Conservation (phyloP, 2,329 filamentous ascomycete genomes). For the Tolypocladium guangdongense region DNA sequence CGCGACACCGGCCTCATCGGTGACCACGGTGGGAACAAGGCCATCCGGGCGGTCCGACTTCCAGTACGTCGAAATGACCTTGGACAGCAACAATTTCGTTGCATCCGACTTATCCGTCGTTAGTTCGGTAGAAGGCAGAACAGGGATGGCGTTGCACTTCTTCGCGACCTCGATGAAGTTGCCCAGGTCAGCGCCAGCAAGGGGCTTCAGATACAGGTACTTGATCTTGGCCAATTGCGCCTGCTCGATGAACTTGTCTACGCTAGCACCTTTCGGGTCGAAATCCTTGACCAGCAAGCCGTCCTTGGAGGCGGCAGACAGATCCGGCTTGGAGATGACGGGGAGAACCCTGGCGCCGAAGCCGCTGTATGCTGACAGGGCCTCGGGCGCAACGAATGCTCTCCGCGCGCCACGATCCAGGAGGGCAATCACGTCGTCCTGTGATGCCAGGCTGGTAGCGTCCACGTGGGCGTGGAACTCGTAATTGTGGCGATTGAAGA, state of each 20-base stretch:
- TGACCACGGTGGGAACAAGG: constrained; percentile 81
- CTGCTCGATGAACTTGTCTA: constrained; percentile 32
- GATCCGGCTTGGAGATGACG: constrained; percentile 32
- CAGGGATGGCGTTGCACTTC: constrained; percentile 51
- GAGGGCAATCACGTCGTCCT: constrained; percentile 66
- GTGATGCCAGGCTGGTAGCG: constrained; percentile 55
- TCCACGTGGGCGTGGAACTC: constrained; percentile 63
- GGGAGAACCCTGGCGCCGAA: constrained; percentile 48
- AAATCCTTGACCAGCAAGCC: constrained; percentile 43
- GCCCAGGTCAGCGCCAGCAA: constrained; percentile 33
- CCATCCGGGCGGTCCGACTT: constrained; percentile 74
- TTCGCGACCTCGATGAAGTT: constrained; percentile 36
- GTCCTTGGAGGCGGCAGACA: constrained; percentile 34
- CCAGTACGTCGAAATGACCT: constrained; percentile 64
- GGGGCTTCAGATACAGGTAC: constrained; percentile 39
- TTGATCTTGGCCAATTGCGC: constrained; percentile 34
- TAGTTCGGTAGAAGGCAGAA: constrained; percentile 61
- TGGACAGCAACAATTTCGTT: constrained; percentile 47
- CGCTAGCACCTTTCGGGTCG: constrained; percentile 30
- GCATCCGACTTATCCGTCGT: constrained; percentile 56
- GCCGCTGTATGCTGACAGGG: constrained; percentile 47
- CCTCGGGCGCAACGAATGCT: constrained; percentile 67
- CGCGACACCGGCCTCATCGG: constrained; percentile 73
- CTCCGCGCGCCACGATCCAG: constrained; percentile 78
- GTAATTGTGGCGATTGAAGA: constrained; percentile 37